A percentile compares a stretch with the other conserved stretches of the same genome.
Evolutionary conservation across 1,284 basidiomycete species (phyloP).

Genomic region (Cerrena zonata): DNA sequence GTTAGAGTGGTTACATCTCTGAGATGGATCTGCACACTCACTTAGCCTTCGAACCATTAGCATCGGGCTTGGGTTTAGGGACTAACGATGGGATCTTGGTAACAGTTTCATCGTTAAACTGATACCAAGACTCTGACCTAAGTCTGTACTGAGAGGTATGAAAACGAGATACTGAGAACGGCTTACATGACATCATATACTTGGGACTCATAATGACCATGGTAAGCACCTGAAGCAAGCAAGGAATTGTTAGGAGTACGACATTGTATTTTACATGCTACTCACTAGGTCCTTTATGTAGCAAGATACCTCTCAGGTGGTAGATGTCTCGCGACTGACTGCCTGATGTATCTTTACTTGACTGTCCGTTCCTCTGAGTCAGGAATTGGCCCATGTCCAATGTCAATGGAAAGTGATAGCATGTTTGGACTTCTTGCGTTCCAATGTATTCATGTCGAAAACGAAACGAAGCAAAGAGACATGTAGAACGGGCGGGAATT

Average conservation of each 20-base stretch:
- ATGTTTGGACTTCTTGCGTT: conserved; percentile 80
- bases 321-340: conserved; percentile 51
- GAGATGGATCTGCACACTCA: background rate
- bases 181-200: conserved; percentile 73
- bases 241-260: background rate
- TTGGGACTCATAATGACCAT: conserved; percentile 89
- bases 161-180: background rate
- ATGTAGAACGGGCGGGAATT: conserved; percentile 80
- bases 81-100: conserved; percentile 55
- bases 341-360: conserved; percentile 22
- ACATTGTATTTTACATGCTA: background rate
- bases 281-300: conserved; percentile 73
- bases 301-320: conserved; percentile 73
- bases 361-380: no score
- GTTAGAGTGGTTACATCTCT: background rate
- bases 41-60: conserved; percentile 8
- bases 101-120: conserved; percentile 81
- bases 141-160: background rate
- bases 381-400: conserved; percentile 73
- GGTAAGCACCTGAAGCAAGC: conserved; percentile 67
- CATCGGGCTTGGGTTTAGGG: conserved; percentile 28
- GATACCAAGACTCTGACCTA: conserved; percentile 77
- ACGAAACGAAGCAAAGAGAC: conserved; percentile 86
- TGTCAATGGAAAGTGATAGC: conserved; percentile 64
- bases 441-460: conserved; percentile 71